A percentile compares a stretch with the other conserved stretches of the same genome.
These are phyloP conservation scores for Fusarium sterilihyphosum DNA, from an alignment of 2,329 filamentous ascomycete genomes.

Conservation along the genomic window DNA sequence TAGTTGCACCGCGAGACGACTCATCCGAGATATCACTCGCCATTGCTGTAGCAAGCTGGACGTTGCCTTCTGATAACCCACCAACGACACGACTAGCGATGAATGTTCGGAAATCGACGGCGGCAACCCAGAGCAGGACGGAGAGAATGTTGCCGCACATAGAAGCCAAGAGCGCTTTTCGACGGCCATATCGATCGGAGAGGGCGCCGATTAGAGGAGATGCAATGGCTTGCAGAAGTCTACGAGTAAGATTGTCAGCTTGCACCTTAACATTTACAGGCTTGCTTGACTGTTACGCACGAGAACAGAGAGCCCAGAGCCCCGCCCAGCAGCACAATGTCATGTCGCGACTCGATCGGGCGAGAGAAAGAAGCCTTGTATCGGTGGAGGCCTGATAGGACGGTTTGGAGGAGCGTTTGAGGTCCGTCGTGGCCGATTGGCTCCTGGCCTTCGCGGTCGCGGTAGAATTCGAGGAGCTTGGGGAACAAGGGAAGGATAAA, in stretches of 20 bases:
- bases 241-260: slow-evolving; percentile 47
- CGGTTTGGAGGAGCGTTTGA: slow-evolving; percentile 77
- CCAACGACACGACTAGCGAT: slow-evolving; percentile 92
- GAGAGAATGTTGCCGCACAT: slow-evolving; percentile 95
- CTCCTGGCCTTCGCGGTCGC: slow-evolving; percentile 77
- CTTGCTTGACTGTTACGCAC: slow-evolving; percentile 47
- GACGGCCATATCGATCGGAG: slow-evolving; percentile 87
- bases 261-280: background rate
- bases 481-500: slow-evolving; percentile 98
- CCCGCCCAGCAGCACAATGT: slow-evolving; percentile 94
- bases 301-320: slow-evolving; percentile 93
- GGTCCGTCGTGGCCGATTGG: slow-evolving; percentile 55
- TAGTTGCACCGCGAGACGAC: slow-evolving; percentile 83
- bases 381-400: slow-evolving; percentile 85
- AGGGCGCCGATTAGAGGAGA: slow-evolving; percentile 90
- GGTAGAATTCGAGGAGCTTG: slow-evolving; percentile 95
- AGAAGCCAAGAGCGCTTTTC: slow-evolving; percentile 86
- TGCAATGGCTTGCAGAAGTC: slow-evolving; percentile 88
- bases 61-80: slow-evolving; percentile 94
- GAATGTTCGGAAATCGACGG: slow-evolving; percentile 95
- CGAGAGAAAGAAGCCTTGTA: slow-evolving; percentile 95
- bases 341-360: slow-evolving; percentile 95
- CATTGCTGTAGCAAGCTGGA: slow-evolving; percentile 95
- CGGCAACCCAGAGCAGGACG: slow-evolving; percentile 92
- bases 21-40: slow-evolving; percentile 95